Evolutionary conservation across 225 moss, liverwort and hornwort species (phyloP).

Genomic region (Straminergon stramineum): DNA sequence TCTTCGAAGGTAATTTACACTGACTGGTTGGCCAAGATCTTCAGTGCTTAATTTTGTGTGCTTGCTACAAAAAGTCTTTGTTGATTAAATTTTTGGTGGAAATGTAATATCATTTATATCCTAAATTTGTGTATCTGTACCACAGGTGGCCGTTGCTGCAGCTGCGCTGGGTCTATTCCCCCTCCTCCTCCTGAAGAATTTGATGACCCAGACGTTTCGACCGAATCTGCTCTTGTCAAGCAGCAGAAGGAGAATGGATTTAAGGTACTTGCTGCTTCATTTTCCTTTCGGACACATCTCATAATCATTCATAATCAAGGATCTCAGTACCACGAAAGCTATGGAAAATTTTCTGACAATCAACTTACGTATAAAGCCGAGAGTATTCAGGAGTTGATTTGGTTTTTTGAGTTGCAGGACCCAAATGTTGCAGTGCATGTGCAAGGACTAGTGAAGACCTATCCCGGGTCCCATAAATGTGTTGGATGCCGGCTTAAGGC

Average conservation of each 20-base stretch:
- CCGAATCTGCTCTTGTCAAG: slow-evolving; percentile 66
- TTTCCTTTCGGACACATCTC: background rate
- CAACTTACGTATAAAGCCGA: background rate
- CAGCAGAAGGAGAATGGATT: slow-evolving; percentile 44
- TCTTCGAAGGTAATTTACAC: slow-evolving; percentile 38
- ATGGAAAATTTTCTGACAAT: background rate
- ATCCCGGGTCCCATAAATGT: slow-evolving; percentile 60
- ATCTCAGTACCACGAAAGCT: background rate
- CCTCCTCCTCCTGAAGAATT: slow-evolving; percentile 43
- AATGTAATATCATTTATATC: background rate
- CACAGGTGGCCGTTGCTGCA: slow-evolving; percentile 74
- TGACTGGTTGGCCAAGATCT: background rate
- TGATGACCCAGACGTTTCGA: slow-evolving; percentile 71
- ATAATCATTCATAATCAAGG: background rate
- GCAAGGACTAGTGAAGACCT: slow-evolving; percentile 90
- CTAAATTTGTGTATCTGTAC: background rate
- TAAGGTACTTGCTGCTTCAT: slow-evolving; percentile 4
- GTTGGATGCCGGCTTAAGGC: slow-evolving; percentile 51
- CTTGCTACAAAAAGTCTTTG: background rate
- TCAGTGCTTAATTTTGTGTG: background rate
- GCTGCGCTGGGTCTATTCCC: slow-evolving; percentile 43
- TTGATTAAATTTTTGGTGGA: background rate
- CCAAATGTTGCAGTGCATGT: slow-evolving; percentile 72
- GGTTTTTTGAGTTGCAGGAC: slow-evolving; percentile 25
- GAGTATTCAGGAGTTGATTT: background rate